A percentile compares a stretch with the other conserved stretches of the same genome.
Evolutionary conservation across 495 filamentous ascomycete species (phyloP).

Genomic region (Daldinia caldariorum): DNA sequence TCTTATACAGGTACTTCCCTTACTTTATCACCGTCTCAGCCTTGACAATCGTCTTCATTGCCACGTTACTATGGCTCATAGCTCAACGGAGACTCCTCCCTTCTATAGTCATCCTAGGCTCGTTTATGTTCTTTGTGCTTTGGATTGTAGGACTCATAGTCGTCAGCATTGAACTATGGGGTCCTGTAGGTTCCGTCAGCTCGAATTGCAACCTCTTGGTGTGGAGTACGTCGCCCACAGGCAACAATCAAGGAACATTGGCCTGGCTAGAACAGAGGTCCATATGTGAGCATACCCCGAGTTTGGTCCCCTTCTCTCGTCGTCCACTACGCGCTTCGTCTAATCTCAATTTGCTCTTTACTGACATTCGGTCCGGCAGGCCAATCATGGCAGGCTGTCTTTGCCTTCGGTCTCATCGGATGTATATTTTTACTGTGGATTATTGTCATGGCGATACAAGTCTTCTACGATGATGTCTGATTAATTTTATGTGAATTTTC

Average conservation of each 20-base stretch:
- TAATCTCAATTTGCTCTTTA: neutral
- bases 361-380: conserved; percentile 46
- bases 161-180: conserved; percentile 88
- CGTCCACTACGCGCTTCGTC: neutral
- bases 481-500: no score
- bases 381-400: conserved; percentile 69
- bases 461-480: conserved; percentile 67
- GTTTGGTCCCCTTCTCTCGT: neutral
- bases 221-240: conserved; percentile 61
- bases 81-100: conserved; percentile 83
- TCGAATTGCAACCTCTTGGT: conserved; percentile 82
- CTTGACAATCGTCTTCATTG: conserved; percentile 78
- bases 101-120: conserved; percentile 85
- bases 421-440: conserved; percentile 92
- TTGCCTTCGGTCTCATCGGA: conserved; percentile 78
- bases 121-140: conserved; percentile 93
- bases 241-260: conserved; percentile 75
- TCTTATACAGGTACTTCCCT: conserved; percentile 82
- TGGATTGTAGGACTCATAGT: conserved; percentile 94
- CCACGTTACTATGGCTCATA: conserved; percentile 76
- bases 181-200: conserved; percentile 76
- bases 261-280: conserved; percentile 88
- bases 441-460: conserved; percentile 91
- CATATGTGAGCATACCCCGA: conserved; percentile 72
- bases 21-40: conserved; percentile 81